Evolutionary conservation across 2,329 filamentous ascomycete species (phyloP), one percentile per base, ranked within the genome.

Genomic region (Lachnellula willkommii): DNA sequence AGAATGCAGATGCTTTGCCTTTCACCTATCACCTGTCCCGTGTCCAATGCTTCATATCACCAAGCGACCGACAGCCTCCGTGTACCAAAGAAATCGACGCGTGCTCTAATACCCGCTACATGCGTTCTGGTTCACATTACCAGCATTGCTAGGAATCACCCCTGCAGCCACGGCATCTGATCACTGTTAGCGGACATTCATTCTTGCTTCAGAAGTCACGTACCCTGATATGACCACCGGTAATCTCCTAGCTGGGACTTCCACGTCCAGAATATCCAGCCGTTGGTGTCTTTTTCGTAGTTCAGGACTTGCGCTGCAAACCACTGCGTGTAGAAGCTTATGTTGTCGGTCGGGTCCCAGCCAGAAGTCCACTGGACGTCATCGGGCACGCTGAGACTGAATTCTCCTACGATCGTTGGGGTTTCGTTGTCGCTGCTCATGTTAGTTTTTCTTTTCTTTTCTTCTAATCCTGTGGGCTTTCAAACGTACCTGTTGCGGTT

Each of bases 261-360:
- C 82, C 81, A 85, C 0, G 75, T 75, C 82, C 82, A 85, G 63
- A 83, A 85, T 3, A 81, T 67, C 80, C 80, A 84, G 0, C 81
- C 80, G 7, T 72, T 71, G 2, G 63, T 63, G 2, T 71, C 60
- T 54, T 73, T 74, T 70, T 85, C 82, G 62, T 82, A 85, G 0
- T 76, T 69, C 46, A 75, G 71, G 0, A 77, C 74, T 68, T 84
- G 81, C 0, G 81, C 81, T 0, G 78, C 77, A 68, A 80, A 85
- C 74, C 77, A 85, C 46, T 74, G 69, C 47, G 62, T 69, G 66
- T 85, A 85, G 67, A 83, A 86, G 2, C 66, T 70, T 17, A 52
- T 67, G 64, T 36, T 74, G 72, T 15, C 68, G 11, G 63, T 65
- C 9, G 71, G 69, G 60, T 75, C 63, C 74, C 75, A 83, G 26